These are phyloP conservation scores for Rhodotorula sp. DNA, from an alignment of 1,284 basidiomycete species.

Conservation along the genomic window DNA sequence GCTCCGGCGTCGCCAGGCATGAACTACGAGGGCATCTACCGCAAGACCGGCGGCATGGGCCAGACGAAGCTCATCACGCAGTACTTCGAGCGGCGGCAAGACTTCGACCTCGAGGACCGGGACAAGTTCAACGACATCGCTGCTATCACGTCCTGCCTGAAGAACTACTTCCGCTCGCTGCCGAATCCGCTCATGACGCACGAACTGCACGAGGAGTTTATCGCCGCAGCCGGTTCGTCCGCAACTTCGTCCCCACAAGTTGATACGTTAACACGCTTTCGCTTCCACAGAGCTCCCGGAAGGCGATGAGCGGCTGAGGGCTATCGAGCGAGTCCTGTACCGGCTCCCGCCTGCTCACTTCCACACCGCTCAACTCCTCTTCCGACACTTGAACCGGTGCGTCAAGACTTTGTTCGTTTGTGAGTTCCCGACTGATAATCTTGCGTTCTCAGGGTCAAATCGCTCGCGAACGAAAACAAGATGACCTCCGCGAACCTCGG, in stretches of 20 bases:
- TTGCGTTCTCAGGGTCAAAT: slow-evolving; percentile 52
- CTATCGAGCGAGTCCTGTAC: slow-evolving; percentile 67
- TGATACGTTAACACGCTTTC: neutral
- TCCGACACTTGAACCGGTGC: slow-evolving; percentile 82
- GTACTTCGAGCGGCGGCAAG: slow-evolving; percentile 89
- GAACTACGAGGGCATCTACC: slow-evolving; percentile 93
- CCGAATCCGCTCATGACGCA: slow-evolving; percentile 88
- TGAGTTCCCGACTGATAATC: neutral
- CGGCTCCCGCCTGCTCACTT: slow-evolving; percentile 83
- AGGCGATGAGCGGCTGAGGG: slow-evolving; percentile 54
- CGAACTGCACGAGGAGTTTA: slow-evolving; percentile 86
- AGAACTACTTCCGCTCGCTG: slow-evolving; percentile 90
- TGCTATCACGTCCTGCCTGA: slow-evolving; percentile 84
- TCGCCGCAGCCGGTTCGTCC: slow-evolving; percentile 61
- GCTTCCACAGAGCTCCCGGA: slow-evolving; percentile 59
- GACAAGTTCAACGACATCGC: slow-evolving; percentile 96
- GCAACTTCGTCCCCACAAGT: no score
- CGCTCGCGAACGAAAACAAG: slow-evolving; percentile 63
- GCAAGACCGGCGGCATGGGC: slow-evolving; percentile 90
- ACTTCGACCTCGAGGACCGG: slow-evolving; percentile 83
- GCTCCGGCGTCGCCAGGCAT: slow-evolving; percentile 56
- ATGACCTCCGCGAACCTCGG: slow-evolving; percentile 96
- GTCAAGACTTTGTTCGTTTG: neutral
- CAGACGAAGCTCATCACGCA: slow-evolving; percentile 92
- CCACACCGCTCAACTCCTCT: slow-evolving; percentile 74